Base-by-base conservation (phyloP, 2,329 filamentous ascomycete species). In the Colletotrichum navitas region DNA sequence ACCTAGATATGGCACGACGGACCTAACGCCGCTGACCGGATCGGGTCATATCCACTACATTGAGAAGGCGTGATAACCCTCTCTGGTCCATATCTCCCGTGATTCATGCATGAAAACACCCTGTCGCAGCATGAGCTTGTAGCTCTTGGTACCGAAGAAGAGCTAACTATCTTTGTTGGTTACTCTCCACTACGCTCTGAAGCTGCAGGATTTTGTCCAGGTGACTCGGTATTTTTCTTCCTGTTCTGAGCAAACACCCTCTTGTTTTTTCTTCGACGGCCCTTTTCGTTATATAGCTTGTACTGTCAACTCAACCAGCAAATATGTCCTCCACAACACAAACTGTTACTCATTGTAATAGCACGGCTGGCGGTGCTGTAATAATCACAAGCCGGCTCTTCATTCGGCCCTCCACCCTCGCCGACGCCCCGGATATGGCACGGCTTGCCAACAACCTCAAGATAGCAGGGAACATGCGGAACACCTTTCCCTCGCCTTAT, bases 401-500 rank as follows among this genome's bases (percentile, higher is more conserved):
- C 6, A 52, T 71, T 26, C 68, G 68, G 45, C 65, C 64, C 32
- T 63, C 59, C 32, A 63, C 68, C 26, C 24, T 63, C 16, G 64
- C 56, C n/a, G 68, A 71, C 54, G 68, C 68, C 51, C 14, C 64
- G n/a, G 68, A 49, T 43, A 71, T 71, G 68, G 68, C 68, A 41
- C 39, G 65, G 18, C 55, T 61, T 12, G 64, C 56, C 12, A 71
- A 71, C 59, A 71, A 71, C n/a, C 34, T 63, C 64, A 63, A 68
- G 34, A 68, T 71, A 45, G 68, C 68, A 26, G 39, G 49, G 24
- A 58, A 68, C 58, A 68, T 71, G 64, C 68, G 64, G 39, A 71
- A 71, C 21, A 58, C 64, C 14, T 66, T 76, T 36, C 64, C 74
- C 39, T 74, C 74, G n/a, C 68, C 68, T 5, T 80, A 79, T 63